These are phyloP conservation scores for Ceratonia siliqua DNA, from an alignment of 306 rosid genomes.

Conservation along the genomic window DNA sequence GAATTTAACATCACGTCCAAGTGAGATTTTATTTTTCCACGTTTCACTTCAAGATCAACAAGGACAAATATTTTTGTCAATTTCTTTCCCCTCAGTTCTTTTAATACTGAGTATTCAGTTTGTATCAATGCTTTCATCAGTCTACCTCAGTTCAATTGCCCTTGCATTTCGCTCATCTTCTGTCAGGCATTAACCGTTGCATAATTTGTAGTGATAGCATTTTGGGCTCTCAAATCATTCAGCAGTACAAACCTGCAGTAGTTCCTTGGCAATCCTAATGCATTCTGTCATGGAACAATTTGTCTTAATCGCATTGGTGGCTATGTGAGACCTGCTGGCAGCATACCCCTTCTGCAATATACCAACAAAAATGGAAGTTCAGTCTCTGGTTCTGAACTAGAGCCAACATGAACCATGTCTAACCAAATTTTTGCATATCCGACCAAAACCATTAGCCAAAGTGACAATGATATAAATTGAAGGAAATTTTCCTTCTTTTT, in stretches of 20 bases:
- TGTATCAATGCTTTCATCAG: neutral
- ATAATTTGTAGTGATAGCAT: neutral
- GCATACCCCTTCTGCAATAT: constrained; percentile 81
- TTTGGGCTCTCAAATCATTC: constrained; percentile 11
- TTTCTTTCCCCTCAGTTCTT: neutral
- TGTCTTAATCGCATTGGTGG: constrained; percentile 79
- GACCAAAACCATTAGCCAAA: constrained; percentile 4
- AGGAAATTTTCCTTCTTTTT: neutral
- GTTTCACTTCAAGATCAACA: neutral
- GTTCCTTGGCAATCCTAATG: constrained; percentile 74
- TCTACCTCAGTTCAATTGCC: neutral
- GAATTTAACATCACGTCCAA: neutral
- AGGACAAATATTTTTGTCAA: neutral
- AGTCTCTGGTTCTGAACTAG: constrained; percentile 17
- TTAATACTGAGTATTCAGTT: neutral
- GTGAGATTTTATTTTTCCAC: too few species aligned
- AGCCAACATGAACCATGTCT: constrained; percentile 16
- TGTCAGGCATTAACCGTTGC: constrained; percentile 19
- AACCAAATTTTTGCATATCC: constrained; percentile 5
- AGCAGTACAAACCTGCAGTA: constrained; percentile 34
- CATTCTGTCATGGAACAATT: constrained; percentile 85
- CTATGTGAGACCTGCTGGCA: constrained; percentile 87
- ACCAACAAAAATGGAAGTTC: constrained; percentile 14
- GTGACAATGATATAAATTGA: neutral
- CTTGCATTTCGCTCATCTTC: neutral